Conservation (phyloP, 805 yeast genomes). For the Kodamaea nitidulidarum region DNA sequence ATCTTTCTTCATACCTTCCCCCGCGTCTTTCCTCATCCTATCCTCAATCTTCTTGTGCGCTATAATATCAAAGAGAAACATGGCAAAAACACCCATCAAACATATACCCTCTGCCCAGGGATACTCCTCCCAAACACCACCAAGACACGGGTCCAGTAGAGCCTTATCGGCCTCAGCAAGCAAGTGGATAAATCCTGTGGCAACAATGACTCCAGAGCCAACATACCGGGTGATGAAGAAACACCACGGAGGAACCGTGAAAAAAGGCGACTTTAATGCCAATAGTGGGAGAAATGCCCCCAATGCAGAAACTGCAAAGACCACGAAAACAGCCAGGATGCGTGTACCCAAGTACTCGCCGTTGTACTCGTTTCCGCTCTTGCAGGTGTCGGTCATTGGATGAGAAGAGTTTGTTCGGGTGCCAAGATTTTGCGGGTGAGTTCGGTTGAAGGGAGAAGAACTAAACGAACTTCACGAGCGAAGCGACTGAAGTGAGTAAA, state of each 20-base stretch:
- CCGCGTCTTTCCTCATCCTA: not conserved
- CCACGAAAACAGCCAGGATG: slow-evolving; percentile 28
- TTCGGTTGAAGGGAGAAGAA: too few species aligned
- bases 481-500: too few species aligned
- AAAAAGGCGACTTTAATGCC: slow-evolving; percentile 17
- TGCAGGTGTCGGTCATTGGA: slow-evolving; percentile 5
- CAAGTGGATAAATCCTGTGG: slow-evolving; percentile 34
- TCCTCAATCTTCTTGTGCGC: slow-evolving; percentile 17
- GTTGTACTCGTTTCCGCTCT: slow-evolving; percentile 16
- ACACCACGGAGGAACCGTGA: slow-evolving; percentile 23
- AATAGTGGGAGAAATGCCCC: slow-evolving; percentile 31
- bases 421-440: slow-evolving; percentile 1
- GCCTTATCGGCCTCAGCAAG: slow-evolving; percentile 27
- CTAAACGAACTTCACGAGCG: too few species aligned
- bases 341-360: slow-evolving; percentile 25
- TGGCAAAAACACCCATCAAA: slow-evolving; percentile 26
- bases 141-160: slow-evolving; percentile 26
- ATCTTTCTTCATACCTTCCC: not conserved
- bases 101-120: slow-evolving; percentile 33
- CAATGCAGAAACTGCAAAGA: slow-evolving; percentile 26
- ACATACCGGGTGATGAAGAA: slow-evolving; percentile 27
- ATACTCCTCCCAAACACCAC: slow-evolving; percentile 23
- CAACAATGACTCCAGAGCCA: slow-evolving; percentile 35
- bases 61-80: slow-evolving; percentile 29
- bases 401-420: not conserved